Conservation (phyloP, 108 stramenopile genomes). For the Nitzschia sp. region DNA sequence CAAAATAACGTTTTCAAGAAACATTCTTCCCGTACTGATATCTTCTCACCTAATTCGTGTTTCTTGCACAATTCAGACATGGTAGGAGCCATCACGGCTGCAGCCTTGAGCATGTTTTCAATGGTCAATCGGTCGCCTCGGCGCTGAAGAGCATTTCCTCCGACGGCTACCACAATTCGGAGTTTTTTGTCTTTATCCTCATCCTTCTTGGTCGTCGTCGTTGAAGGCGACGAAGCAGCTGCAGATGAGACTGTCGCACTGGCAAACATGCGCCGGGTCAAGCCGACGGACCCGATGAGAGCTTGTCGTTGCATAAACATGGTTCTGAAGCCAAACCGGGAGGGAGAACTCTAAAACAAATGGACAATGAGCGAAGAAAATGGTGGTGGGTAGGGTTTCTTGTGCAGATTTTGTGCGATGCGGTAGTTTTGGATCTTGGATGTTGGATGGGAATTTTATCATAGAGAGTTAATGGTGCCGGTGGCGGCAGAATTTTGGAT, state of each 20-base stretch:
- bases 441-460: too few relatives aligned
- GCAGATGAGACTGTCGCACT: neutral
- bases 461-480: too few relatives aligned
- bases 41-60: conserved; percentile 56
- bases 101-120: conserved; percentile 86
- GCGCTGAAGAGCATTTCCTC: conserved; percentile 85
- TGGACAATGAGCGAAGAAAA: too few relatives aligned
- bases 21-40: neutral
- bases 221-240: neutral
- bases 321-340: too few relatives aligned
- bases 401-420: too few relatives aligned
- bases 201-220: neutral
- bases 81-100: conserved; percentile 79
- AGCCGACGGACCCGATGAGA: conserved; percentile 2
- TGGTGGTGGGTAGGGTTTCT: too few relatives aligned
- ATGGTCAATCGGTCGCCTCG: conserved; percentile 84
- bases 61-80: conserved; percentile 52
- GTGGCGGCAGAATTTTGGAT: too few relatives aligned
- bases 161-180: conserved; percentile 77
- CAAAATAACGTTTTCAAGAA: neutral
- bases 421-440: too few relatives aligned
- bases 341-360: too few relatives aligned
- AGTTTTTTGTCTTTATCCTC: conserved; percentile 21
- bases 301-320: conserved; percentile 7
- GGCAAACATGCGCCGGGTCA: conserved; percentile 1